A percentile compares a stretch with the other conserved stretches of the same genome.
Evolutionary conservation across 2,329 filamentous ascomycete species (phyloP).

Genomic region (Parastagonospora avenae): DNA sequence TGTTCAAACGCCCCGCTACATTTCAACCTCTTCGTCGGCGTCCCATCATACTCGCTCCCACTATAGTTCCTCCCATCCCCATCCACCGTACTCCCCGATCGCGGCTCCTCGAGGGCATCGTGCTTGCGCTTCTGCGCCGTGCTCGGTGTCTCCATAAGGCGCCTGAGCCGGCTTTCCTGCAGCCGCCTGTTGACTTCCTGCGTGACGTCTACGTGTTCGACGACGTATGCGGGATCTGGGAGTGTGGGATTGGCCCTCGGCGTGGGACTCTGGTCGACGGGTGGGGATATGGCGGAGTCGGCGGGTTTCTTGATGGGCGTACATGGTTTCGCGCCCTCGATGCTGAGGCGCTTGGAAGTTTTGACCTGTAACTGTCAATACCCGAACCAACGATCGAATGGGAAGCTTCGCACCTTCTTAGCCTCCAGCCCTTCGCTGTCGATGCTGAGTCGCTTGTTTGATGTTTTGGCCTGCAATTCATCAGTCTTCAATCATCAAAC

Average conservation of each 20-base stretch:
- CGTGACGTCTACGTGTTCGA: slow-evolving; percentile 38
- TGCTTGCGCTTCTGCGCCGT: slow-evolving; percentile 44
- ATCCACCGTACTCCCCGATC: slow-evolving; percentile 20
- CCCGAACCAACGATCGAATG: not conserved
- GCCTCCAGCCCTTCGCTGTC: slow-evolving; percentile 29
- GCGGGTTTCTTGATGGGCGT: slow-evolving; percentile 4
- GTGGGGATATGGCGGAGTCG: slow-evolving; percentile 18
- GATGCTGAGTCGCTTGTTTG: slow-evolving; percentile 9
- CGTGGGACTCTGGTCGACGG: slow-evolving; percentile 17
- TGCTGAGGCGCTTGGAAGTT: slow-evolving; percentile 9
- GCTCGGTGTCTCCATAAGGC: slow-evolving; percentile 38
- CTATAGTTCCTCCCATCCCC: slow-evolving; percentile 16
- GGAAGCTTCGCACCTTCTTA: slow-evolving; percentile 22
- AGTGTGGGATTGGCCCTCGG: slow-evolving; percentile 17
- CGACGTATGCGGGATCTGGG: slow-evolving; percentile 22
- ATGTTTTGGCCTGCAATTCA: not conserved
- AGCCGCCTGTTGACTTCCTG: slow-evolving; percentile 40
- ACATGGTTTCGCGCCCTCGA: slow-evolving; percentile 25
- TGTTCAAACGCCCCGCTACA: slow-evolving; percentile 32
- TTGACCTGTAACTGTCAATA: not conserved
- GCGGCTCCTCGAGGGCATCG: slow-evolving; percentile 28
- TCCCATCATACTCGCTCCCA: slow-evolving; percentile 20
- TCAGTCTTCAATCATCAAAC: not conserved
- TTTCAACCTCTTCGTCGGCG: slow-evolving; percentile 33
- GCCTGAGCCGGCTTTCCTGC: slow-evolving; percentile 34